These are phyloP conservation scores for Zancudomyces culisetae DNA, from an alignment of 371 early-diverging fungal genomes.

Conservation along the genomic window DNA sequence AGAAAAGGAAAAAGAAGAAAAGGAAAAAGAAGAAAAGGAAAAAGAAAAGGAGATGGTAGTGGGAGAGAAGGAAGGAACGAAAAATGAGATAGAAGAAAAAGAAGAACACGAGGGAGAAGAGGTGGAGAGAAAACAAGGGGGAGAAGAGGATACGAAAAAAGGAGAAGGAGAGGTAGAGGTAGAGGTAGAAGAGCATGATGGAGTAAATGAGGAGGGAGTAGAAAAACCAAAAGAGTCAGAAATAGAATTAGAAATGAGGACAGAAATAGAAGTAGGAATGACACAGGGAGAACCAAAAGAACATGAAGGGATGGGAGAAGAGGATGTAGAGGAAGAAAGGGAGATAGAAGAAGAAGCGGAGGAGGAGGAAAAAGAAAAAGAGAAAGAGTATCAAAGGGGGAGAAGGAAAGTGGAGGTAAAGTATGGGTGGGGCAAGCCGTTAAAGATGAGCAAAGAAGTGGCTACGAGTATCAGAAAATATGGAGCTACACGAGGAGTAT, in stretches of 20 bases:
- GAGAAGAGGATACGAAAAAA: neutral
- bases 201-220: neutral
- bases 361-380: neutral
- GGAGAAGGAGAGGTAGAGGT: neutral
- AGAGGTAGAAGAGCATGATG: neutral
- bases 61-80: neutral
- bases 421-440: slow-evolving; percentile 6
- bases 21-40: neutral
- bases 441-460: neutral
- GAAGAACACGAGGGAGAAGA: too few relatives aligned
- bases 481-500: slow-evolving; percentile 3
- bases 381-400: neutral
- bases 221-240: neutral
- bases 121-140: too few relatives aligned
- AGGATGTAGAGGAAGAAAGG: neutral
- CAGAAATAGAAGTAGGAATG: neutral
- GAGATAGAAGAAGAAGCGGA: slow-evolving; percentile 4
- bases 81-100: too few relatives aligned
- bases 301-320: neutral
- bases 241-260: neutral
- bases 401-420: neutral
- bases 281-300: neutral
- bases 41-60: too few relatives aligned
- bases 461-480: neutral
- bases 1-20: neutral